Conservation (phyloP, 2,329 filamentous ascomycete genomes). For the Trichoderma sp. region DNA sequence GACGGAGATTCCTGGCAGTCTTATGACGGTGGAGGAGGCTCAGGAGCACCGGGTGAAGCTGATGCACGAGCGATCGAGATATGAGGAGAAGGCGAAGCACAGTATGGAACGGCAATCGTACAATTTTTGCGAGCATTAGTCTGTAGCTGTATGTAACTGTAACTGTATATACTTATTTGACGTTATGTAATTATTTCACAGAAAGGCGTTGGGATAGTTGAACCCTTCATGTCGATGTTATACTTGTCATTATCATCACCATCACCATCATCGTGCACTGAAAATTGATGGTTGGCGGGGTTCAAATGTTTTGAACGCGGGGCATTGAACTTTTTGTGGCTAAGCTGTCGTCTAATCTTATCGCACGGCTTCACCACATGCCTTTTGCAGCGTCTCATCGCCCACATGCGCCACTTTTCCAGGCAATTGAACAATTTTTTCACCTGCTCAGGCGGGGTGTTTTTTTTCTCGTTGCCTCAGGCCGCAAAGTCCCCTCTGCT, state of each 20-base stretch:
- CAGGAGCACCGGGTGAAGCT: slow-evolving; percentile 18
- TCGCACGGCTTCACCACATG: neutral
- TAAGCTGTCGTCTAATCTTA: neutral
- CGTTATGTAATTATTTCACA: too few relatives aligned
- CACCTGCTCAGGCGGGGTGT: slow-evolving; percentile 3
- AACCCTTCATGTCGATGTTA: too few relatives aligned
- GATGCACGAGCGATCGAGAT: slow-evolving; percentile 16
- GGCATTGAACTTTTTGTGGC: slow-evolving; percentile 4
- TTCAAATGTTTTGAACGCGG: neutral
- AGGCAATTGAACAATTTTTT: neutral
- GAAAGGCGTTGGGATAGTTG: too few relatives aligned
- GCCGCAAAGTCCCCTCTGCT: neutral
- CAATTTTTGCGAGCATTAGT: slow-evolving; percentile 19
- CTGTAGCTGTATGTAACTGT: too few relatives aligned
- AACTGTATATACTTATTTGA: too few relatives aligned
- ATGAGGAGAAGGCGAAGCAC: neutral
- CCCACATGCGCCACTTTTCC: slow-evolving; percentile 8
- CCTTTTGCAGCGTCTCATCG: neutral
- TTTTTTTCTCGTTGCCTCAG: slow-evolving; percentile 9
- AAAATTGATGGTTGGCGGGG: neutral
- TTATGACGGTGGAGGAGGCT: slow-evolving; percentile 17
- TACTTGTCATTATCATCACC: too few relatives aligned
- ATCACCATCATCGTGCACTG: neutral
- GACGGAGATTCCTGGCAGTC: neutral
- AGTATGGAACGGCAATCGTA: neutral